Percentiles rank a stretch among this genome's conserved stretches.
phyloP scores from a whole-genome alignment of 2,329 filamentous ascomycete species.

The Calonectria crousiana region DNA sequence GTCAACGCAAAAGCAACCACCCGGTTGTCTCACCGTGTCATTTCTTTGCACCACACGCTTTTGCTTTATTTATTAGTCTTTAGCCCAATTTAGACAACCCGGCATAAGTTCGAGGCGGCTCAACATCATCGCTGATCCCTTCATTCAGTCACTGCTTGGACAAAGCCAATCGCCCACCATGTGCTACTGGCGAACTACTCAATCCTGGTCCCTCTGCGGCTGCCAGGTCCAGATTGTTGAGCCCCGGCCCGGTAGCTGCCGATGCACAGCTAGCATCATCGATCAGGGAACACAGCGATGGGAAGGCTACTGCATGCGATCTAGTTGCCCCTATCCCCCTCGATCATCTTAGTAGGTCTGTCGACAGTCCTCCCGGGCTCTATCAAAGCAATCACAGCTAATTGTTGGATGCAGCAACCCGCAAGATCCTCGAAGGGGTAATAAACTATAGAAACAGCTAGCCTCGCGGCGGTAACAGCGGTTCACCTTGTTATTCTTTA shows the following conservation, averaged over 20 bases:
- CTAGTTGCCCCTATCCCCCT: slow-evolving; percentile 48
- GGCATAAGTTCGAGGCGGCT: background rate
- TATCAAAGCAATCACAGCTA: slow-evolving; percentile 23
- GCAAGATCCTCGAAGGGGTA: slow-evolving; percentile 35
- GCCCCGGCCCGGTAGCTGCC: slow-evolving; percentile 48
- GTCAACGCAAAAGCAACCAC: slow-evolving; percentile 30
- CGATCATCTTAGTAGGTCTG: slow-evolving; percentile 41
- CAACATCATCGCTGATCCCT: background rate
- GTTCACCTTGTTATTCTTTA: slow-evolving; percentile 4
- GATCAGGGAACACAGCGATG: slow-evolving; percentile 46
- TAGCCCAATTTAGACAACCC: slow-evolving; percentile 6
- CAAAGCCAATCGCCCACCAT: slow-evolving; percentile 38
- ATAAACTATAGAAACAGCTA: slow-evolving; percentile 40
- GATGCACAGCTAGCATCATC: slow-evolving; percentile 37
- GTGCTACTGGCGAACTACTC: slow-evolving; percentile 50
- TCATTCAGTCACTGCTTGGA: background rate
- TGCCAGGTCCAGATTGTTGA: slow-evolving; percentile 41
- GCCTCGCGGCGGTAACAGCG: slow-evolving; percentile 30
- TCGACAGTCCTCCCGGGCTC: background rate
- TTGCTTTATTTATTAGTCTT: slow-evolving; percentile 30
- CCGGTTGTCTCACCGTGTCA: slow-evolving; percentile 21
- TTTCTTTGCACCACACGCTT: slow-evolving; percentile 30
- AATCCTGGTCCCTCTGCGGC: slow-evolving; percentile 49
- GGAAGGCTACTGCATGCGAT: slow-evolving; percentile 49
- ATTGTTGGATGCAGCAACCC: slow-evolving; percentile 33